Evolutionary conservation across 1,139 yeast species (phyloP), one percentile per base, ranked within the genome.

Genomic region (Magnusiomyces magnusii): DNA sequence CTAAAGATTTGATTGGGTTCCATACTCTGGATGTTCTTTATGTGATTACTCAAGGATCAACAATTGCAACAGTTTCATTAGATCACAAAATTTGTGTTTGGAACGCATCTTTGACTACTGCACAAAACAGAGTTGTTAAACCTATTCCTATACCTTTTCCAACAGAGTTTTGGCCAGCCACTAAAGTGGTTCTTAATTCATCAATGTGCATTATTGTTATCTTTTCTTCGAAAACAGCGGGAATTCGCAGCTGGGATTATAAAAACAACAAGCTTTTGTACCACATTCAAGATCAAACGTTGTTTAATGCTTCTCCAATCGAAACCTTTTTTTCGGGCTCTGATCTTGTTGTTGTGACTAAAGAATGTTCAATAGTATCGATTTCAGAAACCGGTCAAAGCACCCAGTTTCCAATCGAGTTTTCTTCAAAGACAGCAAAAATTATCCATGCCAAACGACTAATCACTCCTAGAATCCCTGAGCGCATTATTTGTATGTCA

Each of bases 1-100:
- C 75, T 41, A 83, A 84, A 60, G 89, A 86, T 62, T 74, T 88
- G 54, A 64, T 74, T 28, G 76, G 78, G 24, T 84, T 83, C 1
- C 91, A 86, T 68, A 71, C 76, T 28, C 73, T 87, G 56, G 96
- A 89, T 69, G 78, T 87, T 9, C 76, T 86, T 47, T 79, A 79
- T 62, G 74, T 87, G 17, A 74, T 74, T 75, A 54, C 76, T 78
- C 55, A 79, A 80, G 65, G 86, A 85, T 13, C 85, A 78, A 67
- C 64, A 59, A 75, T 88, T 47, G 84, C 86, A 0, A 80, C 92
- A 0, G 78, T 86, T 36, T 92, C 92, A 2, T 73, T 89, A 65
- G 95, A 88, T 67, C 91, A 86, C 66, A 82, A 78, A 61, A 77
- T 88, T 1, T 71, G 83, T 47, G 81, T 87, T 13, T 88, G 95